phyloP scores from a whole-genome alignment of 2,329 filamentous ascomycete genomes.

The Pseudomassariella vexata region DNA sequence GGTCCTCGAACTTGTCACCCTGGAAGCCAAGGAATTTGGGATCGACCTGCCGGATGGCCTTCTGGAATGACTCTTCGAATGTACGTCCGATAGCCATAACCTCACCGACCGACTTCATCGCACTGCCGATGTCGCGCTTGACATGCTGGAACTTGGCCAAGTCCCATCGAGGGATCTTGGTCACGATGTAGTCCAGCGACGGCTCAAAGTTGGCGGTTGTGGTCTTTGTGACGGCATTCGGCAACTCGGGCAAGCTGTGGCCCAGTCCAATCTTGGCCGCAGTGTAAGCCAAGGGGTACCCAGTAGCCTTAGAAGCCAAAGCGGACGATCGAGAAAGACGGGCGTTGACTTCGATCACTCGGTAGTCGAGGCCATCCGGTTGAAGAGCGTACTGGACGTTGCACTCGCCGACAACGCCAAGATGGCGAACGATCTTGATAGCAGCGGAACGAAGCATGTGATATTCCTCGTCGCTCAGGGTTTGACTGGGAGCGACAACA shows the following conservation, averaged over 20 bases:
- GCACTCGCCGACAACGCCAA: constrained; percentile 96
- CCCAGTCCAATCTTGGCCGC: constrained; percentile 97
- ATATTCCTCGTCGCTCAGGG: constrained; percentile 95
- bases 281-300: constrained; percentile 94
- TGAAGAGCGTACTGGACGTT: constrained; percentile 98
- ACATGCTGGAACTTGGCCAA: constrained; percentile 98
- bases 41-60: constrained; percentile 95
- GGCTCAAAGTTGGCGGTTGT: constrained; percentile 99
- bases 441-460: constrained; percentile 97
- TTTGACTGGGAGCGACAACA: constrained; percentile 94
- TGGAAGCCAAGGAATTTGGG: constrained; percentile 89
- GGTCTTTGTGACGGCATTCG: constrained; percentile 96
- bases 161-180: constrained; percentile 98
- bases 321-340: constrained; percentile 97
- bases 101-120: constrained; percentile 99
- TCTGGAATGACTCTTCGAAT: constrained; percentile 98
- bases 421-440: constrained; percentile 96
- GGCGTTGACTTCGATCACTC: constrained; percentile 98
- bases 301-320: constrained; percentile 94
- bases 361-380: constrained; percentile 94
- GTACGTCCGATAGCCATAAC: constrained; percentile 99
- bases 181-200: constrained; percentile 94
- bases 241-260: constrained; percentile 89
- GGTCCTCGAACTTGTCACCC: constrained; percentile 87
- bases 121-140: constrained; percentile 91